phyloP scores from a whole-genome alignment of 345 rosid species.

The Acer saccharum region DNA sequence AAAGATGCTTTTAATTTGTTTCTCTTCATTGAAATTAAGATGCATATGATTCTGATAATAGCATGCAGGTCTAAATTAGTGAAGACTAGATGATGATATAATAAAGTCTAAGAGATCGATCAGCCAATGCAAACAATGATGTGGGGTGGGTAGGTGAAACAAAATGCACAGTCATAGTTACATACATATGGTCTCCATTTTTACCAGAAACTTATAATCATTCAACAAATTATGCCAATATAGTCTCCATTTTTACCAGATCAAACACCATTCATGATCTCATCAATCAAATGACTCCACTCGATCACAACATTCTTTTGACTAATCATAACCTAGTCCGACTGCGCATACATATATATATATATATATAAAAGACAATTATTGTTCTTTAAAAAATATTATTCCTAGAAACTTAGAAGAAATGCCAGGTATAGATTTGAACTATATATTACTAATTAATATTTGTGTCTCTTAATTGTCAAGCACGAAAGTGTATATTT shows the following conservation, averaged over 20 bases:
- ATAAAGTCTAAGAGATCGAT: neutral
- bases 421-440: no score
- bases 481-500: no score
- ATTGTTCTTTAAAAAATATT: no score
- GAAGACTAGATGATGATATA: neutral
- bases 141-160: constrained; percentile 18
- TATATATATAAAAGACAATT: no score
- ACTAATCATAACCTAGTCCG: neutral
- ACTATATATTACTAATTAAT: no score
- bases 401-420: no score
- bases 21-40: neutral
- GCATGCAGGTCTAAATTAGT: no score
- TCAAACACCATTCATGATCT: constrained; percentile 16
- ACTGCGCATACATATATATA: neutral
- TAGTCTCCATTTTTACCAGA: neutral
- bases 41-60: no score
- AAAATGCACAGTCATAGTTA: neutral
- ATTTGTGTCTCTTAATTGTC: no score
- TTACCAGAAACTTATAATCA: neutral
- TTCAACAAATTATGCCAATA: neutral
- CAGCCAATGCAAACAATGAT: neutral
- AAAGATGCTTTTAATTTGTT: neutral
- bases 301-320: neutral
- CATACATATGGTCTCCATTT: neutral
- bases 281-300: neutral